Conservation (phyloP, 352 stramenopile species). For the Pythium coloratum region DNA sequence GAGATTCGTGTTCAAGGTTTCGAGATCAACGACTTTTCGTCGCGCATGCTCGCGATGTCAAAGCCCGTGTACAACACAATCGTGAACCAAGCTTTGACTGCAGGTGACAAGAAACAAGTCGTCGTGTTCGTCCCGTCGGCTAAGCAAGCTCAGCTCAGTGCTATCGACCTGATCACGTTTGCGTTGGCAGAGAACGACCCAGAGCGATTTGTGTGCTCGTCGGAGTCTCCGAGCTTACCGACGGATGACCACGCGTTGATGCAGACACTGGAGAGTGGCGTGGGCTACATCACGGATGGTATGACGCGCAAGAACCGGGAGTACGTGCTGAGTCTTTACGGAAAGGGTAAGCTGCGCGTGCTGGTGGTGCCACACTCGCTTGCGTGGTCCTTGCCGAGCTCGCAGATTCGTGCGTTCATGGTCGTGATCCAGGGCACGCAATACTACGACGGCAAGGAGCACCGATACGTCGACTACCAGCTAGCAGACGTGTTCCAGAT, state of each 20-base stretch:
- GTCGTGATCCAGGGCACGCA: constrained; percentile 98
- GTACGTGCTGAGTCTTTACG: constrained; percentile 90
- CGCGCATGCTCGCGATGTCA: constrained; percentile 97
- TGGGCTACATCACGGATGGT: constrained; percentile 95
- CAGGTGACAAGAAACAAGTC: constrained; percentile 75
- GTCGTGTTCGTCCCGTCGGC: constrained; percentile 98
- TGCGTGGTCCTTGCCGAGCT: constrained; percentile 88
- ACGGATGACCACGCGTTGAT: constrained; percentile 90
- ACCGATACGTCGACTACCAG: constrained; percentile 97
- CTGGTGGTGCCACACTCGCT: constrained; percentile 94
- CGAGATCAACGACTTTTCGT: constrained; percentile 97
- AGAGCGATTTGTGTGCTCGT: constrained; percentile 54
- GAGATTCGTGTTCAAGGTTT: constrained; percentile 98
- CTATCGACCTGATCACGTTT: constrained; percentile 99
- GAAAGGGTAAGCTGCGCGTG: constrained; percentile 86
- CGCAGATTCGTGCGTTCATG: constrained; percentile 84
- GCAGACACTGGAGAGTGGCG: constrained; percentile 93
- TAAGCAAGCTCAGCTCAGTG: constrained; percentile 98
- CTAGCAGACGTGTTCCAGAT: constrained; percentile 98
- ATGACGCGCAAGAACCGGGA: constrained; percentile 92
- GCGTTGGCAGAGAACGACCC: constrained; percentile 84
- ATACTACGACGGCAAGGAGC: constrained; percentile 95
- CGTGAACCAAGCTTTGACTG: constrained; percentile 59
- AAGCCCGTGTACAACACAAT: constrained; percentile 98
- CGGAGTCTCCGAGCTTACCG: constrained; percentile 43